A percentile compares a stretch with the other conserved stretches of the same genome.
Evolutionary conservation across 495 filamentous ascomycete species (phyloP).

Genomic region (Tuber calosporum): DNA sequence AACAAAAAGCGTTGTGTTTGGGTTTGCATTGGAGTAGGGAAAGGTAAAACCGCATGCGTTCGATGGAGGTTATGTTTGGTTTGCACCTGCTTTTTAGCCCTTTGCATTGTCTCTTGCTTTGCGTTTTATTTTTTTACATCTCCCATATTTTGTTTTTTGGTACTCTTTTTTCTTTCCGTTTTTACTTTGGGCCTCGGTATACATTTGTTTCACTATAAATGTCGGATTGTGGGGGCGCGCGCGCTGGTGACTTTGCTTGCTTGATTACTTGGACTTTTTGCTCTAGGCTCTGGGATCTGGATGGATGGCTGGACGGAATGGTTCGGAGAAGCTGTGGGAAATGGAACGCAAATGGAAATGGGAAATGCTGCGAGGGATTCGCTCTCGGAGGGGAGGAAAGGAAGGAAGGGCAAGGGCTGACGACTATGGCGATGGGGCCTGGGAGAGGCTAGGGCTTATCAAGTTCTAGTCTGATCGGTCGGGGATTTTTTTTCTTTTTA

Average conservation of each 20-base stretch:
- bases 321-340: not conserved
- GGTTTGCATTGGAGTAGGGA: slow-evolving; percentile 14
- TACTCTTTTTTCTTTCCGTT: slow-evolving; percentile 13
- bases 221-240: slow-evolving; percentile 5
- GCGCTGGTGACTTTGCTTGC: not conserved
- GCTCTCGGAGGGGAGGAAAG: not conserved
- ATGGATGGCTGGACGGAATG: not conserved
- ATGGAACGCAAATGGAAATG: not conserved
- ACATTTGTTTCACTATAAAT: slow-evolving; percentile 28
- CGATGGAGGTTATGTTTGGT: slow-evolving; percentile 22
- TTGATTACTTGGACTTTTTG: not conserved
- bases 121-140: slow-evolving; percentile 4
- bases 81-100: slow-evolving; percentile 13
- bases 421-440: not conserved
- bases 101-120: slow-evolving; percentile 1
- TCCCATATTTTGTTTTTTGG: slow-evolving; percentile 20
- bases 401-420: not conserved
- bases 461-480: slow-evolving; percentile 4
- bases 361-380: not conserved
- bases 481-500: slow-evolving; percentile 19
- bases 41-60: slow-evolving; percentile 14
- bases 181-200: slow-evolving; percentile 12
- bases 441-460: slow-evolving; percentile 7
- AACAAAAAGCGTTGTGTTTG: slow-evolving; percentile 11
- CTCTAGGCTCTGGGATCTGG: not conserved